Conservation (phyloP, 1,284 basidiomycete genomes). For the Heliocybe sulcata region DNA sequence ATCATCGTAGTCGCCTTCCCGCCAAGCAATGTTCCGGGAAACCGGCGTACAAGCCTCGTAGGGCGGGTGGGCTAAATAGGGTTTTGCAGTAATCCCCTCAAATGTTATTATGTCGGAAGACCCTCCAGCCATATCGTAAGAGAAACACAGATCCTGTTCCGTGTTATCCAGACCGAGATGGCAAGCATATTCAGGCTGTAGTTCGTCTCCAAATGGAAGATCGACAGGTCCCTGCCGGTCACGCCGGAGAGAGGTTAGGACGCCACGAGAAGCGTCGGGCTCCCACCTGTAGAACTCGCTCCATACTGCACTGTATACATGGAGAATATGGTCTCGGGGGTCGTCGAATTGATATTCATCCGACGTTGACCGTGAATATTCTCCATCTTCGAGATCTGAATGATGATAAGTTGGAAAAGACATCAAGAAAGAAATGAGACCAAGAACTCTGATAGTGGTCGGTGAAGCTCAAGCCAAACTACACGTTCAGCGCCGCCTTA, state of each 20-base stretch:
- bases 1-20: constrained; percentile 4
- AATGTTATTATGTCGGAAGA: constrained; percentile 3
- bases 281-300: constrained; percentile 11
- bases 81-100: constrained; percentile 5
- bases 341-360: background rate
- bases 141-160: background rate
- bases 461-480: too few species aligned
- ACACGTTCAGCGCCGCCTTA: too few species aligned
- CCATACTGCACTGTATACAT: constrained; percentile 8
- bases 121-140: background rate
- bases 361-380: background rate
- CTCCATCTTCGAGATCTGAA: too few species aligned
- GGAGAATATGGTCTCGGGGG: constrained; percentile 1
- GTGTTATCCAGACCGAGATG: background rate
- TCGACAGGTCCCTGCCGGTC: constrained; percentile 1
- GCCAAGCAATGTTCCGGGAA: constrained; percentile 12
- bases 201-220: background rate
- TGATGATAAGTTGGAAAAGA: too few species aligned
- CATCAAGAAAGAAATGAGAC: background rate
- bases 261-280: constrained; percentile 4
- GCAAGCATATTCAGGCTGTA: background rate
- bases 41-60: constrained; percentile 29
- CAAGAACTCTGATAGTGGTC: too few species aligned
- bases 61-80: constrained; percentile 12
- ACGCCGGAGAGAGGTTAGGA: constrained; percentile 4